phyloP scores from a whole-genome alignment of 2,329 filamentous ascomycete genomes.

The Cephalotrichum gorgonifer region DNA sequence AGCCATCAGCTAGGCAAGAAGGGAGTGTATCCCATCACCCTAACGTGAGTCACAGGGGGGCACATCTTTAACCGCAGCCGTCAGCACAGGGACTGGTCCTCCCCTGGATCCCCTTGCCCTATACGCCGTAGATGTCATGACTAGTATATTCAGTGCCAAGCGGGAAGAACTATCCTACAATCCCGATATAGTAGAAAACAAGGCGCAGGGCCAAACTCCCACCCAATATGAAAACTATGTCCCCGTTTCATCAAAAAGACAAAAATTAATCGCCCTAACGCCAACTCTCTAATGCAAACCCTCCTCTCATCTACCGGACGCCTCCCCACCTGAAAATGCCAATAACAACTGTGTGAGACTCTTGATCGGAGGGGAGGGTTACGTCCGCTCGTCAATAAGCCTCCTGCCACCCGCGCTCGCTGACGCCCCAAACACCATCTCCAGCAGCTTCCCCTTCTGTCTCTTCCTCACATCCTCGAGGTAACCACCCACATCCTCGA shows the following conservation, averaged over 20 bases:
- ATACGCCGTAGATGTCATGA: too few species aligned
- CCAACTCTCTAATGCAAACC: too few species aligned
- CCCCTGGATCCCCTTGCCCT: too few species aligned
- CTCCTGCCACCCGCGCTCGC: slow-evolving; percentile 18
- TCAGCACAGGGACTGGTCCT: too few species aligned
- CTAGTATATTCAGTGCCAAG: background rate
- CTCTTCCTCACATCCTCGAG: slow-evolving; percentile 63
- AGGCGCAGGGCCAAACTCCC: background rate
- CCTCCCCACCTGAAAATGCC: background rate
- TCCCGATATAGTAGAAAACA: background rate
- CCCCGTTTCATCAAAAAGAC: too few species aligned
- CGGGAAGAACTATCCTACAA: background rate
- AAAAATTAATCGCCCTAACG: too few species aligned
- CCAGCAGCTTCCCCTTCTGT: slow-evolving; percentile 76
- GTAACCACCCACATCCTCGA: slow-evolving; percentile 71
- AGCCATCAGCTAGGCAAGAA: too few species aligned
- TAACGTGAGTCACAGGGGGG: too few species aligned
- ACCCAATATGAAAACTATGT: background rate
- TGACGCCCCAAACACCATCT: slow-evolving; percentile 58
- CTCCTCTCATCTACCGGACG: too few species aligned
- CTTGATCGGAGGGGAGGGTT: background rate
- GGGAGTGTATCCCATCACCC: too few species aligned
- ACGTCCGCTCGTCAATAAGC: slow-evolving; percentile 3
- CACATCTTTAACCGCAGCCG: too few species aligned
- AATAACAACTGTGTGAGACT: background rate